Percentiles rank a stretch among this genome's conserved stretches.
Conservation (phyloP, 2,329 filamentous ascomycete species). For the Teratosphaeria zuluensis region DNA sequence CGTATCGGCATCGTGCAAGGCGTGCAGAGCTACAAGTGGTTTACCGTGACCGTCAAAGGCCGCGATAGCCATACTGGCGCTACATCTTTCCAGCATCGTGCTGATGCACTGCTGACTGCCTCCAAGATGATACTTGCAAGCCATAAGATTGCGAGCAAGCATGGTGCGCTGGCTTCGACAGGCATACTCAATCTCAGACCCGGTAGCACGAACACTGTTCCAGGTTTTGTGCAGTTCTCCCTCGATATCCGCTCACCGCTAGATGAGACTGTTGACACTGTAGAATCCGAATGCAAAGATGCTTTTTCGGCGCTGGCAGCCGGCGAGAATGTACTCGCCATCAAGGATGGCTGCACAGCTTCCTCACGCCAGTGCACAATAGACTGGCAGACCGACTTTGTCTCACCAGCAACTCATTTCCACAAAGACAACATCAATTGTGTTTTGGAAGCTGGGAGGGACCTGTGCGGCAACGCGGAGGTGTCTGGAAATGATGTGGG, state of each 20-base stretch:
- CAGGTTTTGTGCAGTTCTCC: constrained; percentile 56
- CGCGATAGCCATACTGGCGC: constrained; percentile 67
- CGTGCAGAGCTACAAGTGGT: constrained; percentile 68
- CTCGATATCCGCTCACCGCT: constrained; percentile 56
- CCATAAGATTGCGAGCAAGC: constrained; percentile 51
- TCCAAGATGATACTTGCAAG: constrained; percentile 58
- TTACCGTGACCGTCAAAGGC: constrained; percentile 55
- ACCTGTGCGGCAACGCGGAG: constrained; percentile 41
- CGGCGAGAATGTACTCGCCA: constrained; percentile 43
- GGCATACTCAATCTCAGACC: constrained; percentile 59
- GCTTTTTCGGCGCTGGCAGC: constrained; percentile 53
- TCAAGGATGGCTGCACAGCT: constrained; percentile 36
- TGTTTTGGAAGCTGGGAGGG: constrained; percentile 50
- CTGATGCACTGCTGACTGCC: constrained; percentile 59
- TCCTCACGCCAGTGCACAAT: constrained; percentile 36
- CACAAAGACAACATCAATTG: constrained; percentile 57
- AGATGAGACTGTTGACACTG: constrained; percentile 46
- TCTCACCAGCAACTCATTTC: constrained; percentile 54
- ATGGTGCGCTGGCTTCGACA: constrained; percentile 56
- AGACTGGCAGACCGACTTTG: constrained; percentile 52
- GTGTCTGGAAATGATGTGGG: constrained; percentile 26
- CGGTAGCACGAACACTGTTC: constrained; percentile 65
- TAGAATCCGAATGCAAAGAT: constrained; percentile 46
- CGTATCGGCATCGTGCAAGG: constrained; percentile 62
- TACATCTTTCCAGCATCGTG: constrained; percentile 56